Percentiles rank a stretch among this genome's conserved stretches.
These are phyloP conservation scores for Apophysomyces trapeziformis DNA, from an alignment of 371 early-diverging fungal species.

Conservation along the genomic window DNA sequence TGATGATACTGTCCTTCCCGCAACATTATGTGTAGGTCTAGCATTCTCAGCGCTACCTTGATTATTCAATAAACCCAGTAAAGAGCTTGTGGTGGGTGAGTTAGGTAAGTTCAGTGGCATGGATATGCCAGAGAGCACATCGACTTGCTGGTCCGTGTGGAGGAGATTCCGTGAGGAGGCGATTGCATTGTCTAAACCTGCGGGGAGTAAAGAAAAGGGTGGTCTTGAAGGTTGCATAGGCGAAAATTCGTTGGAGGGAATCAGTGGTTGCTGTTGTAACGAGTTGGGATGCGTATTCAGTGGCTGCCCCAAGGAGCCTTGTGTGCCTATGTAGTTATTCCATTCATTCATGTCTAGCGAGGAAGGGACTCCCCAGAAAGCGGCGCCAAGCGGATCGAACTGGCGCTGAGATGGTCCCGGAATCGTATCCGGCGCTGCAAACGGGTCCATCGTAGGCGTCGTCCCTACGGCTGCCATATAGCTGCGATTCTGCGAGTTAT, in stretches of 20 bases:
- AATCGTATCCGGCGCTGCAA: constrained; percentile 36
- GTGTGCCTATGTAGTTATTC: constrained; percentile 28
- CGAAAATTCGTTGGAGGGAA: constrained; percentile 14
- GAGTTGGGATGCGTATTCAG: background rate
- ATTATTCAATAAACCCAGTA: constrained; percentile 16
- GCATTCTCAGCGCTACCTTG: background rate
- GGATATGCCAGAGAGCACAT: constrained; percentile 16
- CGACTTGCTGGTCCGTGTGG: constrained; percentile 10
- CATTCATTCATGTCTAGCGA: constrained; percentile 35
- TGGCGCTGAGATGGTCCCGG: constrained; percentile 21
- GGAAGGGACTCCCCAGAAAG: constrained; percentile 35
- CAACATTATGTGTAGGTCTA: background rate
- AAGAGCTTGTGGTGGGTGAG: constrained; percentile 14
- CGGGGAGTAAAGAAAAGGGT: background rate
- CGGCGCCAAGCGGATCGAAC: constrained; percentile 27
- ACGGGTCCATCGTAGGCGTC: constrained; percentile 32
- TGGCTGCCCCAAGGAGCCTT: constrained; percentile 11
- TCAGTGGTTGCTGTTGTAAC: constrained; percentile 6
- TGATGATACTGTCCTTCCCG: background rate
- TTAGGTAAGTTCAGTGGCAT: constrained; percentile 21
- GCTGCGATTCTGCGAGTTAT: background rate
- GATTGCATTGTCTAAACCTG: background rate
- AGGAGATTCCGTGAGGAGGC: background rate
- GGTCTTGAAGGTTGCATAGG: constrained; percentile 1
- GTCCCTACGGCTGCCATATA: constrained; percentile 6